A percentile compares a stretch with the other conserved stretches of the same genome.
Evolutionary conservation across 2,329 filamentous ascomycete genomes (phyloP).

Genomic region (Verticillium longisporum): DNA sequence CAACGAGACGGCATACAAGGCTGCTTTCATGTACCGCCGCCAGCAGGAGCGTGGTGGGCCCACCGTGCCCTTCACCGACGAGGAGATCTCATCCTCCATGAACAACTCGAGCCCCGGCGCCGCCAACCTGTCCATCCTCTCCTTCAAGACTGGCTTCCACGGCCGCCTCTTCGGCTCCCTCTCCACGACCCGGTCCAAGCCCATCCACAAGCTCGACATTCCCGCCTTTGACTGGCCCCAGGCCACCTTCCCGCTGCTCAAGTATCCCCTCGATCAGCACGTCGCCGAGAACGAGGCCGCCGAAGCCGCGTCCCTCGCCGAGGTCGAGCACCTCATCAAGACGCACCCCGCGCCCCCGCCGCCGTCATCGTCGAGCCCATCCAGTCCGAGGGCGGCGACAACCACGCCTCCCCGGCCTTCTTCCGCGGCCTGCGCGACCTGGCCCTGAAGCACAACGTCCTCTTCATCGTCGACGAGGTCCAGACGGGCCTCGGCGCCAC

Average conservation of each 20-base stretch:
- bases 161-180: slow-evolving; percentile 83
- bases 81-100: slow-evolving; percentile 72
- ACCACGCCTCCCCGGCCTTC: slow-evolving; percentile 83
- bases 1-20: slow-evolving; percentile 93
- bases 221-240: slow-evolving; percentile 94
- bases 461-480: slow-evolving; percentile 90
- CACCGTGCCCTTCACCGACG: slow-evolving; percentile 69
- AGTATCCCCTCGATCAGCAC: slow-evolving; percentile 80
- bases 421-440: slow-evolving; percentile 78
- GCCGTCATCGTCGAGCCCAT: slow-evolving; percentile 85
- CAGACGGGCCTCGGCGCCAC: slow-evolving; percentile 91
- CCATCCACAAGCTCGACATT: slow-evolving; percentile 92
- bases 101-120: slow-evolving; percentile 72
- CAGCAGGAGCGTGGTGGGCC: slow-evolving; percentile 74
- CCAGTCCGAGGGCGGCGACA: slow-evolving; percentile 90
- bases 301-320: slow-evolving; percentile 73
- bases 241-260: slow-evolving; percentile 76
- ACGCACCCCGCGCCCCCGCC: slow-evolving; percentile 73
- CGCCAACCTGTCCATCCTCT: slow-evolving; percentile 73
- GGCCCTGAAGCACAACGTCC: slow-evolving; percentile 68
- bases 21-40: slow-evolving; percentile 87
- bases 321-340: slow-evolving; percentile 75
- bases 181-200: slow-evolving; percentile 85
- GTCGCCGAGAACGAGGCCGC: slow-evolving; percentile 73
- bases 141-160: slow-evolving; percentile 85